These are phyloP conservation scores for Colletotrichum scovillei DNA, from an alignment of 2,329 filamentous ascomycete genomes.

Conservation along the genomic window DNA sequence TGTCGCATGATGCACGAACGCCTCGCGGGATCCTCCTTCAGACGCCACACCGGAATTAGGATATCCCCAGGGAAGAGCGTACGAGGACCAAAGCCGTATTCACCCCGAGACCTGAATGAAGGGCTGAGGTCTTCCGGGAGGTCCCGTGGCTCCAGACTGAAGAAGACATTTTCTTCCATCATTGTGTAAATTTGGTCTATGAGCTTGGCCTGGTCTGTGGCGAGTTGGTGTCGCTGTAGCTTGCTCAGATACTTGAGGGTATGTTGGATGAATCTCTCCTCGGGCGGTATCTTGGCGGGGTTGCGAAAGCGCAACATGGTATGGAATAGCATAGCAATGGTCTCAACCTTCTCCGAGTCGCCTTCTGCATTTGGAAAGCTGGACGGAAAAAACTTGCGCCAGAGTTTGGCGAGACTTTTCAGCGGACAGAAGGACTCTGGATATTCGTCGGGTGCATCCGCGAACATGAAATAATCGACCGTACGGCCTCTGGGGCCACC, in stretches of 20 bases:
- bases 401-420: not conserved
- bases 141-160: not conserved
- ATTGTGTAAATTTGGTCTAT: not conserved
- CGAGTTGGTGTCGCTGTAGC: not conserved
- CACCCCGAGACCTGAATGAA: not conserved
- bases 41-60: not conserved
- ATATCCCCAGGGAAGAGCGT: not conserved
- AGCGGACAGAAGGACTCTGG: not conserved
- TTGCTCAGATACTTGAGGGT: not conserved
- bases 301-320: not conserved
- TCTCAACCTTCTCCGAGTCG: not conserved
- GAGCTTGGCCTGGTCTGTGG: not conserved
- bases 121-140: not conserved
- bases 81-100: not conserved
- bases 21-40: not conserved
- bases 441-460: not conserved
- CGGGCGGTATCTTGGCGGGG: too few species aligned
- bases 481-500: not conserved
- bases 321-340: not conserved
- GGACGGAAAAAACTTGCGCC: not conserved
- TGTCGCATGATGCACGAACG: not conserved
- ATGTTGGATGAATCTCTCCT: not conserved
- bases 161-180: not conserved
- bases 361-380: too few species aligned
- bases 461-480: not conserved